Evolutionary conservation across 2,329 filamentous ascomycete species (phyloP), one percentile per base, ranked within the genome.

Genomic region (Stemphylium vesicarium): DNA sequence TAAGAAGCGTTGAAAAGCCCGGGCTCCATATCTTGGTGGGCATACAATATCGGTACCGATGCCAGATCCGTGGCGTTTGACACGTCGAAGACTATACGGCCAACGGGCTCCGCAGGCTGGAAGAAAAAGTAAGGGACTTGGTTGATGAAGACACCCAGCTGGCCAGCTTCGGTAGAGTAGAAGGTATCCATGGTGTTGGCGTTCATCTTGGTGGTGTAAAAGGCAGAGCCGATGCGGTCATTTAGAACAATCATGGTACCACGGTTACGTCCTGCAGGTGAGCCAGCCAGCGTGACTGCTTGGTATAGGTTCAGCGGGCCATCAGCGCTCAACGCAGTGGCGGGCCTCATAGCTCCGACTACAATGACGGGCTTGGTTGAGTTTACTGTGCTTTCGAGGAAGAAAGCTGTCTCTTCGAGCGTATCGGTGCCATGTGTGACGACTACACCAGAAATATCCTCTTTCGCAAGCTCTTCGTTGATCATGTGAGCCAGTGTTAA

Each of bases 361-460:
- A 85, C 66, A 4, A 88, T 79, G 4, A 88, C 78, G 0, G 85
- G 85, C 69, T 88, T 87, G 26, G 78, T 77, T 38, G 80, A 83
- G 60, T 81, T 80, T 31, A 87, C 69, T 0, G 83, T 85, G 3
- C 84, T 72, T 58, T 87, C 82, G 8, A 88, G 74, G 75, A 87
- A 87, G 75, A 88, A 87, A 8, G 85, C 83, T 0, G 83, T 82
- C 70, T 88, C 85, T 63, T 88, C 85, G 1, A 88, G 77, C 0
- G 84, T 87, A 63, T 89, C 86, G 8, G 86, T 88, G 42, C 86
- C 86, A 63, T 88, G 86, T 0, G 86, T 88, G 48, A 89, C 75
- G 5, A 88, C 83, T 6, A 82, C 83, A 32, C 84, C 72, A 9
- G 70, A 63, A 35, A 79, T 70, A 1, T 75, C 73, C 0, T 69